These are phyloP conservation scores for Piromyces finnis DNA, from an alignment of 192 early-diverging fungal genomes.

Conservation along the genomic window DNA sequence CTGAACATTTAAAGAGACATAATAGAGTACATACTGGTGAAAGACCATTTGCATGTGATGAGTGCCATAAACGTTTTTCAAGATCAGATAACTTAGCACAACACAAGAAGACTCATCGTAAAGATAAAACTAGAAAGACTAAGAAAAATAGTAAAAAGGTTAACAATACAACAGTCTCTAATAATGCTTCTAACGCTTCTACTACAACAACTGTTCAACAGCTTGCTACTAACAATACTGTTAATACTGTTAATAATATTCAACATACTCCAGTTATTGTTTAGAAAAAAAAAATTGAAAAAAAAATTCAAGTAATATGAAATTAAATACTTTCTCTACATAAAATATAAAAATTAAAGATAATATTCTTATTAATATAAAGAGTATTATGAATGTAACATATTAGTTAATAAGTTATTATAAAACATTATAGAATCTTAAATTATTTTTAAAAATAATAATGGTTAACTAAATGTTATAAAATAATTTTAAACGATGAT, in stretches of 20 bases:
- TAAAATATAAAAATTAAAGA: no score
- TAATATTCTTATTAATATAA: no score
- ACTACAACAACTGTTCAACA: background rate
- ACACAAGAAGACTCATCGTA: background rate
- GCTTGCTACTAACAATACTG: background rate
- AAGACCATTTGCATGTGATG: conserved; percentile 59
- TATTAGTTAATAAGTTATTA: no score
- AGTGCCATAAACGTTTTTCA: background rate
- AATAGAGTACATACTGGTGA: conserved; percentile 73
- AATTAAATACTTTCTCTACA: no score
- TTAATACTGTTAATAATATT: background rate
- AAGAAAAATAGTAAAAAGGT: background rate
- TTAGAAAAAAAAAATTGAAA: background rate
- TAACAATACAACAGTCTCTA: background rate
- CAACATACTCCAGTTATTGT: background rate
- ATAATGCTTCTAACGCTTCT: background rate
- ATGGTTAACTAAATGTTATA: no score
- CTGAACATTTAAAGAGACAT: conserved; percentile 74
- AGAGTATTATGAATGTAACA: no score
- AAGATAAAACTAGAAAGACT: background rate
- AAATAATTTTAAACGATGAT: no score
- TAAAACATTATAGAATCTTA: no score
- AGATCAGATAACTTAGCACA: background rate
- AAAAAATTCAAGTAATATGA: no score
- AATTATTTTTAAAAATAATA: no score